Percentiles rank a stretch among this genome's conserved stretches.
phyloP scores from a whole-genome alignment of 345 rosid species.

The Heritiera fomes region DNA sequence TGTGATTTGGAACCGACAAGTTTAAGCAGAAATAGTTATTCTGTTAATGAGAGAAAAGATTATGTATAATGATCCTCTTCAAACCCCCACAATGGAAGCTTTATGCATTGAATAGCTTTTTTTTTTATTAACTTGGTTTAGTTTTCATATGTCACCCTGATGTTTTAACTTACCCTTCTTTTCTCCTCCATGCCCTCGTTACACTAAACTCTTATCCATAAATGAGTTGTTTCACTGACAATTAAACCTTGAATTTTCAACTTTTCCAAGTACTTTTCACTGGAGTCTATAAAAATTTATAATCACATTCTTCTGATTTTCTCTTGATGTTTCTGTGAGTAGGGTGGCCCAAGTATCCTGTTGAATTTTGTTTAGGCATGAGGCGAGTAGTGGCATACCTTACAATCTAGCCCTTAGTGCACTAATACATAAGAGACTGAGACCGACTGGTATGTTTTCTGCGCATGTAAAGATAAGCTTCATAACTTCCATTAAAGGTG shows the following conservation, averaged over 20 bases:
- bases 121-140: no score
- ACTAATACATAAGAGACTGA: not conserved
- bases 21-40: no score
- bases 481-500: slow-evolving; percentile 19
- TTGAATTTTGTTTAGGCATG: slow-evolving; percentile 4
- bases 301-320: not conserved
- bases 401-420: not conserved
- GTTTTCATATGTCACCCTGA: not conserved
- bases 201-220: not conserved
- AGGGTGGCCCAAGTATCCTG: slow-evolving; percentile 27
- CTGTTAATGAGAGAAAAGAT: no score
- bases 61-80: no score
- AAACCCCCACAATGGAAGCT: no score
- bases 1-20: no score
- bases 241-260: not conserved
- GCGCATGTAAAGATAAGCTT: slow-evolving; percentile 31
- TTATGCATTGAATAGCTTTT: no score
- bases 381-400: slow-evolving; percentile 1
- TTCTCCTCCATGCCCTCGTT: not conserved
- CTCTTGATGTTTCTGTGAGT: not conserved
- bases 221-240: not conserved
- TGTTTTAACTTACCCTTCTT: not conserved
- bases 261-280: not conserved
- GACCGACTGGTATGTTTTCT: slow-evolving; percentile 22
- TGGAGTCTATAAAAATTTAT: not conserved